Evolutionary conservation across 1,284 basidiomycete species (phyloP), one percentile per base, ranked within the genome.

Genomic region (Leccinum fuscescens): DNA sequence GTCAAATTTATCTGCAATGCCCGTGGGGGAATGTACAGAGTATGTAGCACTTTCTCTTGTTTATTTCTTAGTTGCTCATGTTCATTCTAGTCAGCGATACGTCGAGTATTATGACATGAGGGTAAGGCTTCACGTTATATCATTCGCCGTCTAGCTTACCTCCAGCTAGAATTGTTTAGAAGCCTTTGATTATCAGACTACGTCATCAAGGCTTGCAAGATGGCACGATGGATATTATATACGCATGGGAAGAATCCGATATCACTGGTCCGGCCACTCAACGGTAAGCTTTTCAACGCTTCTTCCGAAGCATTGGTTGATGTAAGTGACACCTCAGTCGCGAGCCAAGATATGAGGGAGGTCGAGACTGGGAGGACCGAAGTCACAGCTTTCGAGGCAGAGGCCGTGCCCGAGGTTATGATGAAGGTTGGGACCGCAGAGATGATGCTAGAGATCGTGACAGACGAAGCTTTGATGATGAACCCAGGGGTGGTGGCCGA

Each of bases 41-140:
- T 94, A 64, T 62, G 85, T 78, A 7, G 4, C 61, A 24, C 66
- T 65, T 33, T 27, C 55, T 33, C 50, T 11, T 50, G 5, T 39
- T 48, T 42, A 11, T 35, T 20, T 58, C 50, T 37, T 54, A 58
- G 62, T 58, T 35, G 12, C 42, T 64, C 7, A 64, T 55, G 33
- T 53, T 64, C 3, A 35, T 24, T 50, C 39, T 61, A 94, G 93
- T 66, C 88, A 92, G 70, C 85, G 89, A 60, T 86, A 92, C 64
- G 88, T 97, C 12, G 94, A 97, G 72, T 95, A 86, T 70, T 97
- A 89, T 71, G 94, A 97, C 72, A 91, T 84, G 49, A 80, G 94
- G 70, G 93, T 90, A 64, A 73, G 84, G 68, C 15, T 3, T 24
- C 11, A 37, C 55, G 0, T 14, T 54, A 17, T 3, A 11, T 56